Evolutionary conservation across 2,329 filamentous ascomycete genomes (phyloP).

Genomic region (Aspergillus sp.): DNA sequence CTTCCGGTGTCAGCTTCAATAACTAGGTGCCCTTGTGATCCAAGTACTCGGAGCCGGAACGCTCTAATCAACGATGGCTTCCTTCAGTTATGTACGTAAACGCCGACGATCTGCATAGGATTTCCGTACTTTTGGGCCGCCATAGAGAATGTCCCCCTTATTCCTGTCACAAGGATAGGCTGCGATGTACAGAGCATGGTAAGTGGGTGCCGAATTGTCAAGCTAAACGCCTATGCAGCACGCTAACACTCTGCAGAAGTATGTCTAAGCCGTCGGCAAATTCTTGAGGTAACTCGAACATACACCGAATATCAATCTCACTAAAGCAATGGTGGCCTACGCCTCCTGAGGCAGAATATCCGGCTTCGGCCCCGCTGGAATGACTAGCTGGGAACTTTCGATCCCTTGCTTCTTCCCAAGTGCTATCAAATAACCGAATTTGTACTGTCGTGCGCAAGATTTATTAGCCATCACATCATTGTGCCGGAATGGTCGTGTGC

Average conservation of each 20-base stretch:
- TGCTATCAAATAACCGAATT: constrained; percentile 25
- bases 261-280: not conserved
- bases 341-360: constrained; percentile 24
- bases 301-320: not conserved
- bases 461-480: not conserved
- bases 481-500: not conserved
- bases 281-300: not conserved
- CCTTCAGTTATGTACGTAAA: not conserved
- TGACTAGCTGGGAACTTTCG: constrained; percentile 17
- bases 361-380: constrained; percentile 29
- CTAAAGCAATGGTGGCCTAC: not conserved
- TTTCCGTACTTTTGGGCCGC: not conserved
- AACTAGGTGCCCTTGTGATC: not conserved
- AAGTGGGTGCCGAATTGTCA: not conserved
- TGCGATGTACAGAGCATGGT: not conserved
- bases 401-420: constrained; percentile 20
- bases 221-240: not conserved
- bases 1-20: not conserved
- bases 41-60: not conserved
- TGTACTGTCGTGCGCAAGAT: constrained; percentile 20
- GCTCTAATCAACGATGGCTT: not conserved
- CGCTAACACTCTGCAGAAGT: not conserved
- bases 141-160: not conserved
- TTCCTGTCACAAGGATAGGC: not conserved
- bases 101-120: not conserved